Conservation (phyloP, 345 rosid species). For the Rhodamnia argentea region DNA sequence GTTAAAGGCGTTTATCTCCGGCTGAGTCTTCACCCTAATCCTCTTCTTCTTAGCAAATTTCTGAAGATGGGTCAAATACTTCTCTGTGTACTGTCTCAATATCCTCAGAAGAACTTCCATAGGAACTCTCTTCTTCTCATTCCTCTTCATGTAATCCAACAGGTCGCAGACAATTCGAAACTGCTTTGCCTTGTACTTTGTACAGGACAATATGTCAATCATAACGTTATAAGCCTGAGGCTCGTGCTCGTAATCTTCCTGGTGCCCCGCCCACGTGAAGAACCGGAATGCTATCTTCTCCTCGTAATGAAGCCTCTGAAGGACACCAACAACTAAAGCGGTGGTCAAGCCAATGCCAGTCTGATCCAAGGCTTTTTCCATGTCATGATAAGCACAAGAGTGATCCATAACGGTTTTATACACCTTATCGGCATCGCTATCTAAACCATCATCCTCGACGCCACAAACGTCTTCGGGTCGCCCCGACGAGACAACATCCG, state of each 20-base stretch:
- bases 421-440: constrained; percentile 33
- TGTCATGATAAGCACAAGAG: constrained; percentile 23
- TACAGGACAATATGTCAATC: constrained; percentile 77
- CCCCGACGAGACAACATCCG: background rate
- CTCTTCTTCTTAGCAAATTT: constrained; percentile 82
- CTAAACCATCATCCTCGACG: constrained; percentile 2
- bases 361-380: constrained; percentile 57
- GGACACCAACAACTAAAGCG: constrained; percentile 46
- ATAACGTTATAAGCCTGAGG: constrained; percentile 46
- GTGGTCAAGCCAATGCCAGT: constrained; percentile 42
- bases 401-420: constrained; percentile 35
- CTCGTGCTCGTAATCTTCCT: constrained; percentile 56
- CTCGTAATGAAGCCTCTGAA: constrained; percentile 59
- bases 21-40: constrained; percentile 81
- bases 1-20: constrained; percentile 78
- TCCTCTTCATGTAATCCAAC: constrained; percentile 83
- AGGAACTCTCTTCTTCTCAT: constrained; percentile 36
- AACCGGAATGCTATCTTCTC: constrained; percentile 74
- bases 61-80: constrained; percentile 73
- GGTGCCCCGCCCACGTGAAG: constrained; percentile 71
- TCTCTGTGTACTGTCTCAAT: constrained; percentile 59
- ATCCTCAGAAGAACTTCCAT: constrained; percentile 42
- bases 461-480: constrained; percentile 1
- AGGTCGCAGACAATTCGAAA: constrained; percentile 71
- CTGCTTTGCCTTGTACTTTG: constrained; percentile 69